Base-by-base conservation (phyloP, 2,329 filamentous ascomycete species). In the Phoma sp. region DNA sequence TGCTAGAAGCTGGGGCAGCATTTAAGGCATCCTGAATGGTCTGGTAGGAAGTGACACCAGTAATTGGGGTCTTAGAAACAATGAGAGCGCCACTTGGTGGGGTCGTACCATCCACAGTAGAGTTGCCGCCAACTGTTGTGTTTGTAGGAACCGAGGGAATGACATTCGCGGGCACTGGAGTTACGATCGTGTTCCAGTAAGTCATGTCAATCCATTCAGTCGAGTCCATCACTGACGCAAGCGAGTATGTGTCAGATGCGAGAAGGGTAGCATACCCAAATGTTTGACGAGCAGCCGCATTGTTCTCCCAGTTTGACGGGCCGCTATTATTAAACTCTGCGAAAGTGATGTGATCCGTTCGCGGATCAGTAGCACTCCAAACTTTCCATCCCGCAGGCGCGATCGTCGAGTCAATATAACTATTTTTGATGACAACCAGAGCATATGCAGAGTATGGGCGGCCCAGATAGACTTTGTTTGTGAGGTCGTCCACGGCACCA, bases 261-360 rank as follows among this genome's bases (percentile, higher is more conserved):
- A 77, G 60, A 14, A 77, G 65, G 1, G 74, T 76, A 2, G 61
- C 61, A 25, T 50, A 57, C 12, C 71, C 69, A 45, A 76, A 77
- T 9, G 71, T 66, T 38, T 67, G 49, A 37, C 75, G 71, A 26
- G 74, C 71, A 4, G 66, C 71, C 15, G 47, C 68, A 23, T 75
- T 72, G 59, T 71, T 69, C 60, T 75, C 64, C 72, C 72, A 74
- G 38, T 66, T 68, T 1, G 59, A 61, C 21, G 72, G 71, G 3
- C 86, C 86, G 0, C 77, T 77, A 67, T 88, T 88, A 20, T 65
- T 74, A 64, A 81, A 87, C 74, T 88, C 86, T 7, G 74, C 82
- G 49, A 84, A 87, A 25, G 76, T 72, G 2, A 87, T 80, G 38
- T 81, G 71, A 28, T 71, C 75, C 2, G 82, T 84, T 26, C 79